These are phyloP conservation scores for Plasmodium inui DNA, from an alignment of 169 alveolate species.

Conservation along the genomic window DNA sequence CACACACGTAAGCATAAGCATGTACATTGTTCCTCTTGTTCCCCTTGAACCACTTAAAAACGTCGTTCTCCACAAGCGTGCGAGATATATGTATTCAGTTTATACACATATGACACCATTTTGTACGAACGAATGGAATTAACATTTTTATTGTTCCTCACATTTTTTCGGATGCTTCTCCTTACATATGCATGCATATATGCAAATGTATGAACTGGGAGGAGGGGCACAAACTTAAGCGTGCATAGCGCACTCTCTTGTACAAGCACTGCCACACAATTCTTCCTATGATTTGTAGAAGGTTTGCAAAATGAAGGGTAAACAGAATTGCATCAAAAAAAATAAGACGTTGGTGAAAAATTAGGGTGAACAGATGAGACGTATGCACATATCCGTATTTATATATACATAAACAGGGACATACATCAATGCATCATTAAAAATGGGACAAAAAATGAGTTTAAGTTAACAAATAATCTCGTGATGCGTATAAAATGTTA, in stretches of 20 bases:
- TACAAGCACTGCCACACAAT: not conserved
- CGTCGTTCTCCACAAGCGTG: not conserved
- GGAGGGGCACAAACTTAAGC: not conserved
- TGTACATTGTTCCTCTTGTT: not conserved
- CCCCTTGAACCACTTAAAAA: not conserved
- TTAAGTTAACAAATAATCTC: slow-evolving; percentile 39
- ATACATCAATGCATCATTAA: slow-evolving; percentile 12
- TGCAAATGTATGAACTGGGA: not conserved
- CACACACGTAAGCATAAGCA: not conserved
- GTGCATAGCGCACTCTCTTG: not conserved
- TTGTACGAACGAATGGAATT: not conserved
- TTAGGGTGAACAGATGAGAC: slow-evolving; percentile 2
- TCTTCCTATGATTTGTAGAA: not conserved
- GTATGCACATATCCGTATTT: slow-evolving; percentile 3
- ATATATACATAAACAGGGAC: slow-evolving; percentile 25
- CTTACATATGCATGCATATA: not conserved
- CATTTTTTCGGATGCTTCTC: not conserved
- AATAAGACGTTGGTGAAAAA: not conserved
- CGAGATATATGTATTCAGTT: not conserved
- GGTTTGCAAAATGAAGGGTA: not conserved
- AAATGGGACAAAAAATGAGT: slow-evolving; percentile 62
- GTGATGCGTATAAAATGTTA: slow-evolving; percentile 43
- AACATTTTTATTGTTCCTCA: not conserved
- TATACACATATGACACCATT: not conserved
- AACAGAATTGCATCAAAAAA: not conserved